These are phyloP conservation scores for Actinomucor elegans DNA, from an alignment of 371 early-diverging fungal species.

Conservation along the genomic window DNA sequence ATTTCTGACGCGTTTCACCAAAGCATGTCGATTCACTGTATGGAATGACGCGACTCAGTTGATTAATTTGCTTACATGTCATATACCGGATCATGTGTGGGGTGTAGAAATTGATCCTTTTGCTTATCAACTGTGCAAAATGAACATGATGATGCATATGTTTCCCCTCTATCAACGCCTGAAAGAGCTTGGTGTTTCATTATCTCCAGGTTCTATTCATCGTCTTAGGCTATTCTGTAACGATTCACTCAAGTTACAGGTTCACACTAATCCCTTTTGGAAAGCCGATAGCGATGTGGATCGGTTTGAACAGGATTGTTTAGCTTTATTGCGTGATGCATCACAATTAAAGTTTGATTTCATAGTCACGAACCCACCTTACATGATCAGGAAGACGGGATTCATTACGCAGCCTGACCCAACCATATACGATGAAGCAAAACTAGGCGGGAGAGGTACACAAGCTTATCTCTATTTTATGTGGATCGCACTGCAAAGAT, in stretches of 20 bases:
- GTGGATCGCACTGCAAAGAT: slow-evolving; percentile 45
- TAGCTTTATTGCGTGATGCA: slow-evolving; percentile 47
- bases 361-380: slow-evolving; percentile 70
- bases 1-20: slow-evolving; percentile 46
- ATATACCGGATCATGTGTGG: slow-evolving; percentile 48
- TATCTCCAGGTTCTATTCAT: slow-evolving; percentile 14
- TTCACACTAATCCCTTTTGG: slow-evolving; percentile 22
- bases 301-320: slow-evolving; percentile 41
- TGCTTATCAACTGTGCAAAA: slow-evolving; percentile 46
- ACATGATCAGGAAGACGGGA: slow-evolving; percentile 67
- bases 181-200: slow-evolving; percentile 14
- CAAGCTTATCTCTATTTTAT: slow-evolving; percentile 51
- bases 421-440: slow-evolving; percentile 50
- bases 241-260: slow-evolving; percentile 52
- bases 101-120: slow-evolving; percentile 67
- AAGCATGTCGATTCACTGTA: slow-evolving; percentile 26
- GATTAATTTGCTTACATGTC: slow-evolving; percentile 26
- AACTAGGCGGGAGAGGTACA: slow-evolving; percentile 46
- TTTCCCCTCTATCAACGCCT: slow-evolving; percentile 41
- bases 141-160: slow-evolving; percentile 41
- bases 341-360: slow-evolving; percentile 49
- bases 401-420: slow-evolving; percentile 59
- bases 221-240: slow-evolving; percentile 57
- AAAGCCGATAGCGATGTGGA: neutral
- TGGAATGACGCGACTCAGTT: slow-evolving; percentile 44